phyloP scores from a whole-genome alignment of 192 early-diverging fungal species.

The Chytriomyces sp. region DNA sequence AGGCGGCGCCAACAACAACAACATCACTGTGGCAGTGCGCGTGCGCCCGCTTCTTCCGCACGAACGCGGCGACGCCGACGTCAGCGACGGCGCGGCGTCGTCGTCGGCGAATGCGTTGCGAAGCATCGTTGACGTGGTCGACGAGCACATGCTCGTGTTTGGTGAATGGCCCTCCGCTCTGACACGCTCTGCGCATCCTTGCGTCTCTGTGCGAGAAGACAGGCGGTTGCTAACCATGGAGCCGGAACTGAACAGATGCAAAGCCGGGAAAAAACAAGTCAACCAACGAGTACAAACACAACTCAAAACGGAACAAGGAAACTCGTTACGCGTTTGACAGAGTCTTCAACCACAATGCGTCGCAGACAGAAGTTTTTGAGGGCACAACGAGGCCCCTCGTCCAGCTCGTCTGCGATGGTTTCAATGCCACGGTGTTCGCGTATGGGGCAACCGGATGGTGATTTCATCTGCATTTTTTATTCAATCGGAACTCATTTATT shows the following conservation, averaged over 20 bases:
- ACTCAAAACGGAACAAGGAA: conserved; percentile 45
- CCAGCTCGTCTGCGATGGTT: conserved; percentile 71
- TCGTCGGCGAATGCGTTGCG: background rate
- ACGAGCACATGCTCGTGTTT: conserved; percentile 13
- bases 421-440: conserved; percentile 88
- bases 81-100: background rate
- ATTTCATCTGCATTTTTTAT: background rate
- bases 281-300: conserved; percentile 29
- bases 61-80: background rate
- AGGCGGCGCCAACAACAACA: background rate
- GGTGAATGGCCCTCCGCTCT: background rate
- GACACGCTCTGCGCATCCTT: too few species aligned
- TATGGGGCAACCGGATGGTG: conserved; percentile 63
- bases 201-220: too few species aligned
- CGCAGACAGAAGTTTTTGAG: conserved; percentile 72
- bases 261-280: too few species aligned
- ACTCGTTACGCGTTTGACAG: conserved; percentile 76
- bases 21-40: conserved; percentile 21
- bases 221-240: too few species aligned
- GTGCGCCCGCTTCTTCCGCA: conserved; percentile 9
- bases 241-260: too few species aligned
- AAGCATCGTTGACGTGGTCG: background rate
- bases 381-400: conserved; percentile 72
- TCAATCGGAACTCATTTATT: background rate
- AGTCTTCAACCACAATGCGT: conserved; percentile 69